phyloP scores from a whole-genome alignment of 2,329 filamentous ascomycete species.

The Xenoacremonium recifei region DNA sequence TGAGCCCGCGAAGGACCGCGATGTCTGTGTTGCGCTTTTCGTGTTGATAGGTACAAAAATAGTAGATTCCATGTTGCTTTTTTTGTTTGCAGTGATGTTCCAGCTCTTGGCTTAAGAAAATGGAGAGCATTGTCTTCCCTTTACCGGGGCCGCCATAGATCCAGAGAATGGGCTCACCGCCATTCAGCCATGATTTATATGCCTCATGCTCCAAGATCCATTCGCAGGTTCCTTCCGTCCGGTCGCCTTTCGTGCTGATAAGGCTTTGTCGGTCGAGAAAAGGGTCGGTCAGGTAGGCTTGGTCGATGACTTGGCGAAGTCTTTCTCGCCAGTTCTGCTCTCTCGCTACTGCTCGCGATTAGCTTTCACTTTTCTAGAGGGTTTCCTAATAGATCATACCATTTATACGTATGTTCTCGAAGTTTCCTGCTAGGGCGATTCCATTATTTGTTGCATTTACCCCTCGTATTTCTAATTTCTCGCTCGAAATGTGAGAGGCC shows the following conservation, averaged over 20 bases:
- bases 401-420: too few species aligned
- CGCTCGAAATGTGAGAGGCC: too few species aligned
- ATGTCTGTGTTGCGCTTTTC: neutral
- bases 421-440: too few species aligned
- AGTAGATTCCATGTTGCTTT: neutral
- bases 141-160: constrained; percentile 7
- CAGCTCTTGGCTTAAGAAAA: constrained; percentile 3
- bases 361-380: too few species aligned
- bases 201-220: constrained; percentile 6
- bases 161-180: constrained; percentile 2
- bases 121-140: constrained; percentile 9
- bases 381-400: too few species aligned
- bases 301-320: too few species aligned
- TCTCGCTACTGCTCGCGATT: too few species aligned
- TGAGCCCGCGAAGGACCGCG: constrained; percentile 2
- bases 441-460: too few species aligned
- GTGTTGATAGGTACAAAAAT: constrained; percentile 4
- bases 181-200: constrained; percentile 1
- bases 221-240: constrained; percentile 8
- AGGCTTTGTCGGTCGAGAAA: constrained; percentile 4
- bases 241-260: neutral
- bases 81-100: neutral
- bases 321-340: too few species aligned
- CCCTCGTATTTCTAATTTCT: too few species aligned
- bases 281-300: constrained; percentile 8